phyloP scores from a whole-genome alignment of 2,329 filamentous ascomycete genomes.

The Didymella exigua region DNA sequence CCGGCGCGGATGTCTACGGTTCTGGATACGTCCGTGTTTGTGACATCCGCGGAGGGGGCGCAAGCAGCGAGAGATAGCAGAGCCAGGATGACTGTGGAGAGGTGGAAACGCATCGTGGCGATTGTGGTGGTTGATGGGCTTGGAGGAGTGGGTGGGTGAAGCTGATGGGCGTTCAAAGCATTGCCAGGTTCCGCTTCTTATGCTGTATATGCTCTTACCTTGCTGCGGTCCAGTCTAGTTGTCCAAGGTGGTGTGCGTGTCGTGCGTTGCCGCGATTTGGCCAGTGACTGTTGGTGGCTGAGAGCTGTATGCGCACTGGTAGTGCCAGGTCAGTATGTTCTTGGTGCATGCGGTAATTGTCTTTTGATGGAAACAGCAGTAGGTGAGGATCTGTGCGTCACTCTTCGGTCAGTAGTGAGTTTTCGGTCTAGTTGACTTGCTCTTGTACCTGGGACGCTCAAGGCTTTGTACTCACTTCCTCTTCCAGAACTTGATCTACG shows the following conservation, averaged over 20 bases:
- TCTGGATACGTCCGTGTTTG: neutral
- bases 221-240: neutral
- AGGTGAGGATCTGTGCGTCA: neutral
- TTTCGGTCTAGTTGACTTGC: neutral
- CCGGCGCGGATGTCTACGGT: neutral
- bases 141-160: neutral
- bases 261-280: neutral
- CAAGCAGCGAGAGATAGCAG: neutral
- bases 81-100: neutral
- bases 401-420: neutral
- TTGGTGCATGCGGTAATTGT: too few species aligned
- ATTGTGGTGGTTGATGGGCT: neutral
- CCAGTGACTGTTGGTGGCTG: slow-evolving; percentile 5
- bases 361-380: neutral
- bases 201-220: neutral
- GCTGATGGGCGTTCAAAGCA: slow-evolving; percentile 6
- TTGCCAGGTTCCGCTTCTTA: slow-evolving; percentile 9
- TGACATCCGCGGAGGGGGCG: neutral
- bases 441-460: neutral
- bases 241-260: neutral
- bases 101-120: slow-evolving; percentile 4
- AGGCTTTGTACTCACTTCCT: neutral
- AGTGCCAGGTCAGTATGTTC: neutral
- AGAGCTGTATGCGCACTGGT: neutral
- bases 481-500: neutral